Evolutionary conservation across 768 basidiomycete genomes (phyloP).

Genomic region (Collybia mongolica): DNA sequence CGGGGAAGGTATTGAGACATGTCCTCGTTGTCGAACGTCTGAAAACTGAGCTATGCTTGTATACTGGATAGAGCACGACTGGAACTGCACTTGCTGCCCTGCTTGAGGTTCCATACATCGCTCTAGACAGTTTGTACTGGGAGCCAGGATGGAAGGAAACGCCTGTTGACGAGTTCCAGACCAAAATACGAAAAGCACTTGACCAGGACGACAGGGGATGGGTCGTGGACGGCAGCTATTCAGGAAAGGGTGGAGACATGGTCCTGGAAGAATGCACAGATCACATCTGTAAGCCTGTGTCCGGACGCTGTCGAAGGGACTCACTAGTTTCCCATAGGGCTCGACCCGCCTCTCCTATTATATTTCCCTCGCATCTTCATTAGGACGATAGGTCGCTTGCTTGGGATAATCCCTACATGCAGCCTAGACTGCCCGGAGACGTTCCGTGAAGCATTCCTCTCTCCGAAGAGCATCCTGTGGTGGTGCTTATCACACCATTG

Average conservation of each 20-base stretch:
- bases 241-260: conserved; percentile 23
- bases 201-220: conserved; percentile 37
- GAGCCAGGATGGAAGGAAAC: conserved; percentile 43
- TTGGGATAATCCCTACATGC: conserved; percentile 35
- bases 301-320: not conserved
- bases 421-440: conserved; percentile 49
- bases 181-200: conserved; percentile 26
- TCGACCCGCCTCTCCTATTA: conserved; percentile 60
- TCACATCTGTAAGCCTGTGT: conserved; percentile 44
- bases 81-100: conserved; percentile 38
- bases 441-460: conserved; percentile 40
- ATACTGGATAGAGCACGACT: conserved; percentile 43
- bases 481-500: conserved; percentile 48
- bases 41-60: not conserved
- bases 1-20: not conserved
- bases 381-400: conserved; percentile 50
- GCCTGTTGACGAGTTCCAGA: conserved; percentile 27
- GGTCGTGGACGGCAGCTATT: conserved; percentile 54
- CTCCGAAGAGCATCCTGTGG: conserved; percentile 47
- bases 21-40: not conserved
- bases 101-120: conserved; percentile 43
- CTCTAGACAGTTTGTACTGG: conserved; percentile 49
- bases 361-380: conserved; percentile 60
- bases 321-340: conserved; percentile 39
- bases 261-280: conserved; percentile 43